Conservation (phyloP, 169 alveolate species). For the Babesia sp. region DNA sequence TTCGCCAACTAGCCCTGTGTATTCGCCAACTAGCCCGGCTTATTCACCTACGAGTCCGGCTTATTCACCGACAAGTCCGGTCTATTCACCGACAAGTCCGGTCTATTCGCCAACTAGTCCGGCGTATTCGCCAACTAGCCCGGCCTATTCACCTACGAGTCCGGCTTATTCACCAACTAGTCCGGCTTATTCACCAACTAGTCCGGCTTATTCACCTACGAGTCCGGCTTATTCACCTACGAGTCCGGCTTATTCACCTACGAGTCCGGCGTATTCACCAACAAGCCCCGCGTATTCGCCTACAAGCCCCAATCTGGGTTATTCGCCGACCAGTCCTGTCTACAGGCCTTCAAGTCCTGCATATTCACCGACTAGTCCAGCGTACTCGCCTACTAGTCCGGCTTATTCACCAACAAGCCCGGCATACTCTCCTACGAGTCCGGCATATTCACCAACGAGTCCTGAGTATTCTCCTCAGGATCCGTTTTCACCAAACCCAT, state of each 20-base stretch:
- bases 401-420: conserved; percentile 85
- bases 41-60: conserved; percentile 84
- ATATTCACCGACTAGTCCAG: conserved; percentile 70
- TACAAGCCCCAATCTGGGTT: conserved; percentile 82
- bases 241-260: conserved; percentile 84
- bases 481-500: conserved; percentile 72
- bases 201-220: conserved; percentile 88
- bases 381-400: conserved; percentile 70
- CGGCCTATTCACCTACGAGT: conserved; percentile 90
- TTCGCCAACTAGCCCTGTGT: conserved; percentile 87
- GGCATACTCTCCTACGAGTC: conserved; percentile 83
- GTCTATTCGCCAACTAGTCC: conserved; percentile 81
- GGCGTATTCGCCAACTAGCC: conserved; percentile 85
- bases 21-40: conserved; percentile 85
- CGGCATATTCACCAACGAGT: conserved; percentile 70
- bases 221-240: conserved; percentile 86
- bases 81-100: conserved; percentile 74
- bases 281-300: conserved; percentile 82
- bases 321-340: conserved; percentile 83
- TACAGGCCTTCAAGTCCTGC: conserved; percentile 76
- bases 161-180: conserved; percentile 78
- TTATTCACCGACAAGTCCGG: conserved; percentile 82
- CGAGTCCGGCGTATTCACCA: conserved; percentile 83
- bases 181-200: conserved; percentile 81
- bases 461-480: conserved; percentile 73